A percentile compares a stretch with the other conserved stretches of the same genome.
Evolutionary conservation across 2,329 filamentous ascomycete genomes (phyloP).

Genomic region (Zopfia rhizophila): DNA sequence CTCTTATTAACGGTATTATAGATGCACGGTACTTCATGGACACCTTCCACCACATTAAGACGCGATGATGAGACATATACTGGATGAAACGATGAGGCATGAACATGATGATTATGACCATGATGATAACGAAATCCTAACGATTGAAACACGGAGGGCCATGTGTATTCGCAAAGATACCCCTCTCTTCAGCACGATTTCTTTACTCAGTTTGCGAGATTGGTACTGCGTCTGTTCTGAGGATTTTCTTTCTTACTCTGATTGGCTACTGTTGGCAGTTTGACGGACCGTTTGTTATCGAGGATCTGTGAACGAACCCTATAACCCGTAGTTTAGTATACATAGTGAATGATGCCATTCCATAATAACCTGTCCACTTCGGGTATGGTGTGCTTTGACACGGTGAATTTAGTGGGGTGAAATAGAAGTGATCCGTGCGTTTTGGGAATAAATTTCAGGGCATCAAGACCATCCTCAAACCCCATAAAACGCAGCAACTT

Average conservation of each 20-base stretch:
- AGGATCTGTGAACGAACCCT: too few relatives aligned
- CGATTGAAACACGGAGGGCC: conserved; percentile 40
- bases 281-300: conserved; percentile 5
- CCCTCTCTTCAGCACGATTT: conserved; percentile 37
- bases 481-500: conserved; percentile 23
- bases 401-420: conserved; percentile 2
- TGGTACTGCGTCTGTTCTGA: too few relatives aligned
- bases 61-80: conserved; percentile 13
- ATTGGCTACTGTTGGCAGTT: background rate
- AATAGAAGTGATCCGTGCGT: background rate
- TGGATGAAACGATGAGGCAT: conserved; percentile 3
- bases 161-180: conserved; percentile 44
- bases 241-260: conserved; percentile 4
- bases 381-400: too few relatives aligned
- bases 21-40: conserved; percentile 44
- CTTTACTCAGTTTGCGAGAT: conserved; percentile 19
- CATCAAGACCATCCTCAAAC: conserved; percentile 24
- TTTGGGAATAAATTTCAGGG: conserved; percentile 37
- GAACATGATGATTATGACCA: conserved; percentile 24
- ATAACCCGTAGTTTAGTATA: too few relatives aligned
- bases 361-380: too few relatives aligned
- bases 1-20: conserved; percentile 17
- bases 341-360: too few relatives aligned
- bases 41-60: conserved; percentile 42
- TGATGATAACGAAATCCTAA: conserved; percentile 30